These are phyloP conservation scores for Vicia faba DNA, from an alignment of 306 rosid species.

Conservation along the genomic window DNA sequence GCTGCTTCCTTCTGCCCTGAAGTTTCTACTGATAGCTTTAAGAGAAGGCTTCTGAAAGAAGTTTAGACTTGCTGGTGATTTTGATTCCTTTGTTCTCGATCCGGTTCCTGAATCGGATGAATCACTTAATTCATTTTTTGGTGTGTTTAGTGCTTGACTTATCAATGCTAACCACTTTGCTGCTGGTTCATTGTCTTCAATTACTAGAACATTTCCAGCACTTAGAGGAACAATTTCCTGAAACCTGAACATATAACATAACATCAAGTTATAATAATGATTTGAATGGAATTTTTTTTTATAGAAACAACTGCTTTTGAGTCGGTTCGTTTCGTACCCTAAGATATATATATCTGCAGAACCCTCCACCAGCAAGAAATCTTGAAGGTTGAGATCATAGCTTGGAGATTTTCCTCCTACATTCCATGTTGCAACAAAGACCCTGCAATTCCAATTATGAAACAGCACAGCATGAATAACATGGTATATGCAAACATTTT, in stretches of 20 bases:
- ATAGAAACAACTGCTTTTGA: background rate
- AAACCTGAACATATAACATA: slow-evolving; percentile 50
- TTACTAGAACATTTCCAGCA: slow-evolving; percentile 84
- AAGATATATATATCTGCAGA: slow-evolving; percentile 78
- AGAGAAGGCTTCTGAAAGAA: slow-evolving; percentile 83
- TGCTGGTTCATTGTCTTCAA: slow-evolving; percentile 96
- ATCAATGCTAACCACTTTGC: slow-evolving; percentile 80
- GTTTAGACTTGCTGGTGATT: slow-evolving; percentile 46
- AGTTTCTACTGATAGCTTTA: slow-evolving; percentile 58
- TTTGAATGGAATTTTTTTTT: slow-evolving; percentile 6
- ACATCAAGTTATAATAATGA: slow-evolving; percentile 17
- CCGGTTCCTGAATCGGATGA: slow-evolving; percentile 44
- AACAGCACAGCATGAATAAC: background rate
- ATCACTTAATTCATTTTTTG: slow-evolving; percentile 41
- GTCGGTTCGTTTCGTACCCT: slow-evolving; percentile 55
- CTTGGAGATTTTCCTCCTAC: slow-evolving; percentile 88
- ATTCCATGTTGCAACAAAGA: slow-evolving; percentile 92
- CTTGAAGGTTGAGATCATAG: slow-evolving; percentile 78
- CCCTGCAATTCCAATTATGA: slow-evolving; percentile 43
- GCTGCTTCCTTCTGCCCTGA: slow-evolving; percentile 61
- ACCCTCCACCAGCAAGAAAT: slow-evolving; percentile 81
- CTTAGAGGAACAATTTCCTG: slow-evolving; percentile 95
- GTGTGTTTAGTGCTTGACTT: slow-evolving; percentile 74
- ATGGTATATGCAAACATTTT: slow-evolving; percentile 11
- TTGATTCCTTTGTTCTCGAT: slow-evolving; percentile 49